These are phyloP conservation scores for Cercospora berteroae DNA, from an alignment of 2,329 filamentous ascomycete species.

Conservation along the genomic window DNA sequence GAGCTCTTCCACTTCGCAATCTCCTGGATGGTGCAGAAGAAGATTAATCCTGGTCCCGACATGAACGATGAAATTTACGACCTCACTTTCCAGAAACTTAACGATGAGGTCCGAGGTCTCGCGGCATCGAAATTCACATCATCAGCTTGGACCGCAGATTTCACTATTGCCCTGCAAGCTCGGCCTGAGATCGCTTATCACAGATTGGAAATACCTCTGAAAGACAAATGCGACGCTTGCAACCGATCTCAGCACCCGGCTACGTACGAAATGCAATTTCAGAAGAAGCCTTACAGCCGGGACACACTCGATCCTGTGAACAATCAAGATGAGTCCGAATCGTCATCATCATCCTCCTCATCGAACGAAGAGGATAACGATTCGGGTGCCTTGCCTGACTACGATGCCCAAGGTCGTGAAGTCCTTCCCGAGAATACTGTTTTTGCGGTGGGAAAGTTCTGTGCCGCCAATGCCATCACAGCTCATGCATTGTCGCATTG, in stretches of 20 bases:
- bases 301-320: constrained; percentile 64
- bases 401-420: constrained; percentile 50
- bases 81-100: constrained; percentile 68
- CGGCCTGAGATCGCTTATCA: constrained; percentile 60
- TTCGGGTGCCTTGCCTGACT: constrained; percentile 41
- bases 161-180: constrained; percentile 63
- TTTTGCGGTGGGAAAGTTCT: constrained; percentile 46
- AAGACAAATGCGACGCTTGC: constrained; percentile 65
- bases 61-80: constrained; percentile 63
- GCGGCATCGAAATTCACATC: constrained; percentile 71
- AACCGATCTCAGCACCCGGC: constrained; percentile 68
- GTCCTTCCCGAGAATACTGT: constrained; percentile 47
- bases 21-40: constrained; percentile 79
- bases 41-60: constrained; percentile 69
- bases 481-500: constrained; percentile 73
- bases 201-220: constrained; percentile 24
- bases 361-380: constrained; percentile 34
- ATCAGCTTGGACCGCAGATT: constrained; percentile 65
- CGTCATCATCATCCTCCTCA: constrained; percentile 13
- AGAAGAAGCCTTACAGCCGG: constrained; percentile 64
- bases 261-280: constrained; percentile 61
- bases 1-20: constrained; percentile 72
- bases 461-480: constrained; percentile 31
- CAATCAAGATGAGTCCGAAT: constrained; percentile 54
- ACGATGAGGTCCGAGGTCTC: constrained; percentile 67